Evolutionary conservation across 306 rosid species (phyloP).

Genomic region (Calophaca sinica): DNA sequence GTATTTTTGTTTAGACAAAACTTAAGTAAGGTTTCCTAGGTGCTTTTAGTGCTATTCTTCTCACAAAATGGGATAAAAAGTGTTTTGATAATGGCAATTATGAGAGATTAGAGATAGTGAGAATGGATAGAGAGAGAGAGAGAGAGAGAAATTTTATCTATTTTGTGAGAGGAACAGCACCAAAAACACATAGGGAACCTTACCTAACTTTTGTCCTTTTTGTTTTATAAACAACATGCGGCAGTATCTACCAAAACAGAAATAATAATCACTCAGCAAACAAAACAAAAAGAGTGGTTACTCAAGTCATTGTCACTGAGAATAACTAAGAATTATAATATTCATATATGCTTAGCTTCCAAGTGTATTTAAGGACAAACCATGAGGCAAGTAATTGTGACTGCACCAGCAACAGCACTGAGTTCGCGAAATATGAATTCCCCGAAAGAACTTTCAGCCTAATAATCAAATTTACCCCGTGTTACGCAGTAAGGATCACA

Average conservation of each 20-base stretch:
- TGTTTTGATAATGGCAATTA: too few relatives aligned
- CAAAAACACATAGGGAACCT: too few relatives aligned
- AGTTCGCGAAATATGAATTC: conserved; percentile 75
- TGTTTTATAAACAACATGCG: conserved; percentile 14
- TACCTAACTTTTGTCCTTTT: too few relatives aligned
- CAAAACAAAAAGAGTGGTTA: conserved; percentile 1
- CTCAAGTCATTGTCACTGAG: conserved; percentile 4
- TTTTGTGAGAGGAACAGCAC: too few relatives aligned
- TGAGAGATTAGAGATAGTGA: too few relatives aligned
- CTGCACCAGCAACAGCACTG: conserved; percentile 83
- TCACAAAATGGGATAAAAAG: too few relatives aligned
- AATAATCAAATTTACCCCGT: conserved; percentile 38
- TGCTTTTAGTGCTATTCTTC: too few relatives aligned
- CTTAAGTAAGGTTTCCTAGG: too few relatives aligned
- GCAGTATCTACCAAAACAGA: conserved; percentile 17
- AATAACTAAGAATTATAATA: conserved; percentile 7
- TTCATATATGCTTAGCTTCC: conserved; percentile 20
- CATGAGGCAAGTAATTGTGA: conserved; percentile 92
- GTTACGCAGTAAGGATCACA: conserved; percentile 43
- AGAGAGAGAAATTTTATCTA: too few relatives aligned
- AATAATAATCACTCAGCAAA: conserved; percentile 13
- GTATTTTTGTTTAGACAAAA: conserved; percentile 20
- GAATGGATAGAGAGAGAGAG: too few relatives aligned
- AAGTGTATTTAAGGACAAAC: conserved; percentile 52
- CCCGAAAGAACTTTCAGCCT: conserved; percentile 71